Percentiles rank a stretch among this genome's conserved stretches.
These are phyloP conservation scores for Jacaranda mimosifolia DNA, from an alignment of 257 asterid genomes.

Conservation along the genomic window DNA sequence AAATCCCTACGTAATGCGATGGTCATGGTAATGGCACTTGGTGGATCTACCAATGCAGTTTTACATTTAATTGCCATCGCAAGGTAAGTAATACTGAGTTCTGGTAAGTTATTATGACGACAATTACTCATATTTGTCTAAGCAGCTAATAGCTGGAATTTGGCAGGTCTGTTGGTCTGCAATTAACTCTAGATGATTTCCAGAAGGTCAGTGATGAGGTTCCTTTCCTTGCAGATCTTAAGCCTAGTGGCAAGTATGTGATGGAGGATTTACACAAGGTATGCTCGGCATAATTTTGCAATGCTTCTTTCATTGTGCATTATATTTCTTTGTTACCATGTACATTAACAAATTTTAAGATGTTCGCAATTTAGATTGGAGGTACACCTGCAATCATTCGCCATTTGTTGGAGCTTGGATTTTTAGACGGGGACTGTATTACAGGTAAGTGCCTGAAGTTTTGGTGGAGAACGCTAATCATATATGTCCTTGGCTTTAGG, in stretches of 20 bases:
- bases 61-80: slow-evolving; percentile 97
- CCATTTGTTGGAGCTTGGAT: slow-evolving; percentile 78
- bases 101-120: neutral
- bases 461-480: slow-evolving; percentile 23
- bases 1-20: slow-evolving; percentile 86
- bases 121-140: slow-evolving; percentile 4
- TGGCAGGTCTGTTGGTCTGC: slow-evolving; percentile 94
- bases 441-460: slow-evolving; percentile 62
- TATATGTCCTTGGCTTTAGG: slow-evolving; percentile 10
- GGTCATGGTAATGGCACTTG: slow-evolving; percentile 96
- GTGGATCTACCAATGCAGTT: slow-evolving; percentile 99
- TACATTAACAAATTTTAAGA: slow-evolving; percentile 4
- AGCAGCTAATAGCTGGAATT: slow-evolving; percentile 48
- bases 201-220: slow-evolving; percentile 92
- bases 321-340: slow-evolving; percentile 18
- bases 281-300: slow-evolving; percentile 22
- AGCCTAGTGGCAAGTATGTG: slow-evolving; percentile 98
- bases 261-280: slow-evolving; percentile 99
- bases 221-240: slow-evolving; percentile 98
- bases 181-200: slow-evolving; percentile 87
- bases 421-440: slow-evolving; percentile 84
- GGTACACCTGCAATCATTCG: slow-evolving; percentile 93
- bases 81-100: slow-evolving; percentile 53
- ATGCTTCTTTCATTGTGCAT: slow-evolving; percentile 7
- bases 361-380: slow-evolving; percentile 71